Percentiles rank a stretch among this genome's conserved stretches.
Evolutionary conservation across 2,329 filamentous ascomycete species (phyloP).

Genomic region (Colletotrichum liaoningense): DNA sequence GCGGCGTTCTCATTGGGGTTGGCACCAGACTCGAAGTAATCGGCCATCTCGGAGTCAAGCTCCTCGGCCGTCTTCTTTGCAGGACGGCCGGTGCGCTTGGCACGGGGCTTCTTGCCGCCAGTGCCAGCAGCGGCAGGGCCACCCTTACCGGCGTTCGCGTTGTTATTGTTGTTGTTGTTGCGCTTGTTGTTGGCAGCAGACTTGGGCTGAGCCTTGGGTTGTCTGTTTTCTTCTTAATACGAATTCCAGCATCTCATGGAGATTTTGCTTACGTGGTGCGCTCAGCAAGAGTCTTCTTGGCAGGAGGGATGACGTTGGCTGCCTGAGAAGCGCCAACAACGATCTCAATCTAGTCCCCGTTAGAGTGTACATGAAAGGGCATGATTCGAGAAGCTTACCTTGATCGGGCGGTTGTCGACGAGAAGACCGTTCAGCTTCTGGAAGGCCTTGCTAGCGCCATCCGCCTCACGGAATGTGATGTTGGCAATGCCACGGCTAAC

Average conservation of each 20-base stretch:
- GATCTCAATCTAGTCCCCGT: conserved; percentile 79
- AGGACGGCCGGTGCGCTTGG: conserved; percentile 70
- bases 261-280: conserved; percentile 71
- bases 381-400: conserved; percentile 65
- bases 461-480: conserved; percentile 84
- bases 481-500: conserved; percentile 93
- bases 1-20: conserved; percentile 56
- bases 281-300: conserved; percentile 81
- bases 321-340: conserved; percentile 82
- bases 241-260: conserved; percentile 39
- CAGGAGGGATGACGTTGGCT: conserved; percentile 72
- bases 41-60: conserved; percentile 96
- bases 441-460: conserved; percentile 87
- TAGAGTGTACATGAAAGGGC: conserved; percentile 25
- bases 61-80: conserved; percentile 93
- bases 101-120: conserved; percentile 65
- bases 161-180: conserved; percentile 59
- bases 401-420: conserved; percentile 91
- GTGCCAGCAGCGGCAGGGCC: conserved; percentile 55
- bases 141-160: conserved; percentile 51
- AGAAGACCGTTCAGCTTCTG: conserved; percentile 87
- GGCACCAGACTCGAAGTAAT: conserved; percentile 79
- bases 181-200: conserved; percentile 82
- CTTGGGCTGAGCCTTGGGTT: conserved; percentile 82
- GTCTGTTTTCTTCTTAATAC: conserved; percentile 48